Base-by-base conservation (phyloP, 2,329 filamentous ascomycete species). In the Fusarium odoratissimum region DNA sequence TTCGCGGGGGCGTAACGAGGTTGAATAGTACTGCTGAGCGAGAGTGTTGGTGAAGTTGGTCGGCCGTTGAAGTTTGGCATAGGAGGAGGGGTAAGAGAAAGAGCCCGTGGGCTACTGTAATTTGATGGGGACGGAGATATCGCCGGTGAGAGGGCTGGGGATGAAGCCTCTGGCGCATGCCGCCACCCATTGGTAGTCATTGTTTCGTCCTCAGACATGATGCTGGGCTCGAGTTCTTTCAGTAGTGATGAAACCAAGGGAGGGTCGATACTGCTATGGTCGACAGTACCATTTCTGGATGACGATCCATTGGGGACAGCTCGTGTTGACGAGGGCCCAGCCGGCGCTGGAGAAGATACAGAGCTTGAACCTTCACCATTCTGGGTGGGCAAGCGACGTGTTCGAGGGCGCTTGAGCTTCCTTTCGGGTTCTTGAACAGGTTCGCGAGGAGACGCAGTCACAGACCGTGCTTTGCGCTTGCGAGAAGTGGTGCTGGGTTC, bases 211-310 rank as follows among this genome's bases (percentile, higher is more conserved):
- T 91, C 89, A 0, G 88, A 88, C 6, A 84, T 82, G 61, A 87
- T 81, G 81, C 86, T 87, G 81, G 87, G 88, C 69, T 97, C 95
- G 3, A 98, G 94, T 81, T 98, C 95, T 79, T 93, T 94, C 55
- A 98, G 84, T 11, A 98, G 85, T 1, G 94, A 95, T 30, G 94
- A 93, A 12, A 98, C 86, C 79, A 98, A 95, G 10, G 93, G 95
- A 12, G 94, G 93, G 12, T 88, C 89, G 33, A 85, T 87, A 42
- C 84, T 73, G 64, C 72, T 55, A 72, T 69, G 73, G 21, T 71
- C 71, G 23, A 70, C 37, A 23, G 59, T 49, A 38, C 75, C 76
- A 55, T 76, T 78, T 56, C 74, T 77, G 30, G 70, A 57, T 28
- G 78, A 67, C 21, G 73, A 62, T 19, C 74, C 72, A 61, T 76